A percentile compares a stretch with the other conserved stretches of the same genome.
Evolutionary conservation across 805 yeast genomes (phyloP).

Genomic region (Yarrowia keelungensis): DNA sequence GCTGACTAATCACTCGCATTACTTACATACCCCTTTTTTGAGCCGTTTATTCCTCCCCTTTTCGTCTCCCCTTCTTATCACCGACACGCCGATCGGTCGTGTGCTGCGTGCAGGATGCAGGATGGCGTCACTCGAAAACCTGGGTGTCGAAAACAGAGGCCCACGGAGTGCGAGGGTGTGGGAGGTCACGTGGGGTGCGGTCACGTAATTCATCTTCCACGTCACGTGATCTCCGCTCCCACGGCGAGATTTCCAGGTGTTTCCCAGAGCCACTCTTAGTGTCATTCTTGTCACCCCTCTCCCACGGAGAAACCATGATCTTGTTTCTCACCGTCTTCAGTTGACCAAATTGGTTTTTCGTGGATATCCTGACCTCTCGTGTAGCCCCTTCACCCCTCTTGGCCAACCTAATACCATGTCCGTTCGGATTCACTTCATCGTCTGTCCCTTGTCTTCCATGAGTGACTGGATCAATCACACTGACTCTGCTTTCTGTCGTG

Average conservation of each 20-base stretch:
- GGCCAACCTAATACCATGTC: not conserved
- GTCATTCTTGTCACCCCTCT: not conserved
- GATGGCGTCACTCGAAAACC: constrained; percentile 7
- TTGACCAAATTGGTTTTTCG: not conserved
- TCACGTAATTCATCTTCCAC: too few species aligned
- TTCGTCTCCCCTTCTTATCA: too few species aligned
- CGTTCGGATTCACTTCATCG: constrained; percentile 17
- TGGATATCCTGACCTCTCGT: not conserved
- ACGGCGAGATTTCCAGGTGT: constrained; percentile 11
- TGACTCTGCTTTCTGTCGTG: constrained; percentile 8
- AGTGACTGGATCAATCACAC: constrained; percentile 28
- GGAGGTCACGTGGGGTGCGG: too few species aligned
- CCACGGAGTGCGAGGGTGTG: not conserved
- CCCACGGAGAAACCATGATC: constrained; percentile 11
- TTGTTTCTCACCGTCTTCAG: not conserved
- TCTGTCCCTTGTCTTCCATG: not conserved
- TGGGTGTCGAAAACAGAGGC: constrained; percentile 14
- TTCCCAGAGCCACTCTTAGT: not conserved
- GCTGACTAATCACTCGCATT: too few species aligned
- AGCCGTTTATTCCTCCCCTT: too few species aligned
- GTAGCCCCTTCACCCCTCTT: not conserved
- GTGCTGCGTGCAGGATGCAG: constrained; percentile 7
- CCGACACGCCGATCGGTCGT: constrained; percentile 13
- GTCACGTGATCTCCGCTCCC: not conserved
- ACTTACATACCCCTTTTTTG: too few species aligned